These are phyloP conservation scores for Diutina scorzettiae DNA, from an alignment of 1,139 yeast species.

Conservation along the genomic window DNA sequence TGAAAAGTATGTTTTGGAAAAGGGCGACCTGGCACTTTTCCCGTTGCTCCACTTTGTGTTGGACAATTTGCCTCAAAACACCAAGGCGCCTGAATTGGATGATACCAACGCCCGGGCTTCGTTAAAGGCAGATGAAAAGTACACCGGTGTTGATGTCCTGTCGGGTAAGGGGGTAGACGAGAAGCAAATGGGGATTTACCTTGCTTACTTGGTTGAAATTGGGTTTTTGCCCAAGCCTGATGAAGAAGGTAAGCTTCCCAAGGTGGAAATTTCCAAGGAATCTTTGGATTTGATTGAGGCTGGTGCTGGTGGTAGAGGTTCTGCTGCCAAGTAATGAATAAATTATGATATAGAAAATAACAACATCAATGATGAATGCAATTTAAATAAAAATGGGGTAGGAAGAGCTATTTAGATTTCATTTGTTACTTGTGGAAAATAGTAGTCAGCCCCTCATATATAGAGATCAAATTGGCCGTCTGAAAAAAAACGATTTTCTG, in stretches of 20 bases:
- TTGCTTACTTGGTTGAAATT: slow-evolving; percentile 65
- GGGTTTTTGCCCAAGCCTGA: slow-evolving; percentile 67
- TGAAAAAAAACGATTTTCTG: too few species aligned
- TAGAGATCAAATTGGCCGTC: too few species aligned
- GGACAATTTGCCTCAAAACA: slow-evolving; percentile 80
- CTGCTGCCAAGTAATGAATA: slow-evolving; percentile 25
- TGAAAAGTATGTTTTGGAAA: slow-evolving; percentile 66
- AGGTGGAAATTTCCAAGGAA: slow-evolving; percentile 40
- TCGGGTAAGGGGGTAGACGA: slow-evolving; percentile 62
- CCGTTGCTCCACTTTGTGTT: slow-evolving; percentile 90
- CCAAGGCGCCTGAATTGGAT: slow-evolving; percentile 92
- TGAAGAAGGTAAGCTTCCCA: slow-evolving; percentile 42
- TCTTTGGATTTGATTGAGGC: slow-evolving; percentile 54
- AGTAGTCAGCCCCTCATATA: too few species aligned
- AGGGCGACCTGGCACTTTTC: slow-evolving; percentile 73
- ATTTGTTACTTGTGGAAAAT: too few species aligned
- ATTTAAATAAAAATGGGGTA: too few species aligned
- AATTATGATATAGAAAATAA: background rate
- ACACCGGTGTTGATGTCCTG: slow-evolving; percentile 57
- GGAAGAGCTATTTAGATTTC: too few species aligned
- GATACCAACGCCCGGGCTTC: slow-evolving; percentile 66
- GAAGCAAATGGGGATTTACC: slow-evolving; percentile 59
- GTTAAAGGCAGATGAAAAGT: slow-evolving; percentile 43
- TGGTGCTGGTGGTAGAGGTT: slow-evolving; percentile 84
- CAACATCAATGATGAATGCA: too few species aligned